Percentiles rank a stretch among this genome's conserved stretches.
These are phyloP conservation scores for Digitaria exilis DNA, from an alignment of 202 grass and related monocot species.

Conservation along the genomic window DNA sequence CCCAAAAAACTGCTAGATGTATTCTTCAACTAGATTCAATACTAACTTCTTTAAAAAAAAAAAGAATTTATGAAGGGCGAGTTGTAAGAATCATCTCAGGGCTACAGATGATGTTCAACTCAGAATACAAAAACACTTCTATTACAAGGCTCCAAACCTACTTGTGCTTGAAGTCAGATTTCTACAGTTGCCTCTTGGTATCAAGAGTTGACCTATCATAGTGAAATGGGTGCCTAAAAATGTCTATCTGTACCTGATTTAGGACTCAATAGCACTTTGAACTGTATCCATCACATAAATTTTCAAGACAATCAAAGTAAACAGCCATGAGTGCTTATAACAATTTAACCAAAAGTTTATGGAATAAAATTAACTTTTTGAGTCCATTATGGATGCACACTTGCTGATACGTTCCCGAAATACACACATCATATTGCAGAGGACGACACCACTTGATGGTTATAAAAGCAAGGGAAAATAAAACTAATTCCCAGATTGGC, in stretches of 20 bases:
- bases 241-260: neutral
- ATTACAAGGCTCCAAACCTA: conserved; percentile 14
- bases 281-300: conserved; percentile 1
- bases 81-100: conserved; percentile 28
- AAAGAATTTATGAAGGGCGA: neutral
- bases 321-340: conserved; percentile 1
- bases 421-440: neutral
- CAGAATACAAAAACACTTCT: conserved; percentile 5
- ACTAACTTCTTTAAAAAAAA: conserved; percentile 11
- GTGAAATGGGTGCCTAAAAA: neutral
- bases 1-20: conserved; percentile 22
- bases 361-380: neutral
- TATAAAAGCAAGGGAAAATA: conserved; percentile 14
- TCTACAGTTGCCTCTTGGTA: too few relatives aligned
- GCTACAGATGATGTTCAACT: neutral
- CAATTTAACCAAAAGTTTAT: neutral
- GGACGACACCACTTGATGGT: conserved; percentile 9
- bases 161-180: conserved; percentile 26
- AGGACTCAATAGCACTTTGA: conserved; percentile 15
- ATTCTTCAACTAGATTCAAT: conserved; percentile 36
- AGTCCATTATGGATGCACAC: neutral
- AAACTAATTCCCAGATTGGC: neutral
- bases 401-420: neutral
- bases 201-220: too few relatives aligned
- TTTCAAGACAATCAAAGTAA: conserved; percentile 5